phyloP scores from a whole-genome alignment of 2,329 filamentous ascomycete species.

The Biscogniauxia mediterranea region DNA sequence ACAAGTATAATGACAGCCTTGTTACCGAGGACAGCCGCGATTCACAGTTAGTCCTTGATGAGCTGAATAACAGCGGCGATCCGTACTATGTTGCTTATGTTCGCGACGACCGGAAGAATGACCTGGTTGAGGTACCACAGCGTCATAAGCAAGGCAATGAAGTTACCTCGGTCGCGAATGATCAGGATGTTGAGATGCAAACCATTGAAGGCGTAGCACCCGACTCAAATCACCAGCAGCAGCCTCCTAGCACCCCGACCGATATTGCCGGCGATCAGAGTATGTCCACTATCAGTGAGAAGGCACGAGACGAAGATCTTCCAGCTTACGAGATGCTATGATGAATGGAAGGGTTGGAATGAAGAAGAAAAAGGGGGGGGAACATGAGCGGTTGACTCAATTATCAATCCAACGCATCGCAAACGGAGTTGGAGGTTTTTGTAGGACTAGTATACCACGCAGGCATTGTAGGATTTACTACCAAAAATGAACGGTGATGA shows the following conservation, averaged over 20 bases:
- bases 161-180: neutral
- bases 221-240: slow-evolving; percentile 12
- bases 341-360: slow-evolving; percentile 1
- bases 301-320: neutral
- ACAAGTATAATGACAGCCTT: slow-evolving; percentile 87
- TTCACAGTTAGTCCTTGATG: slow-evolving; percentile 65
- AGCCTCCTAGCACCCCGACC: slow-evolving; percentile 12
- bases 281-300: neutral
- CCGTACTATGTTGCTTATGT: slow-evolving; percentile 85
- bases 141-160: slow-evolving; percentile 23
- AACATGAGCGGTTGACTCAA: neutral
- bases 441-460: slow-evolving; percentile 5
- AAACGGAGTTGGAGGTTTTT: slow-evolving; percentile 10
- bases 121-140: slow-evolving; percentile 48
- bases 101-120: slow-evolving; percentile 61
- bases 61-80: slow-evolving; percentile 67
- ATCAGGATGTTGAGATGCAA: slow-evolving; percentile 24
- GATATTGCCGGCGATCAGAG: slow-evolving; percentile 6
- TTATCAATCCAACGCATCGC: slow-evolving; percentile 1
- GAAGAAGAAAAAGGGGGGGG: slow-evolving; percentile 4
- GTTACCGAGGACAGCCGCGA: slow-evolving; percentile 68
- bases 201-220: slow-evolving; percentile 30
- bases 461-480: neutral
- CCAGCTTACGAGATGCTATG: slow-evolving; percentile 4
- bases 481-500: neutral